Conservation (phyloP, 179 eudicot species). For the Patellifolia procumbens region DNA sequence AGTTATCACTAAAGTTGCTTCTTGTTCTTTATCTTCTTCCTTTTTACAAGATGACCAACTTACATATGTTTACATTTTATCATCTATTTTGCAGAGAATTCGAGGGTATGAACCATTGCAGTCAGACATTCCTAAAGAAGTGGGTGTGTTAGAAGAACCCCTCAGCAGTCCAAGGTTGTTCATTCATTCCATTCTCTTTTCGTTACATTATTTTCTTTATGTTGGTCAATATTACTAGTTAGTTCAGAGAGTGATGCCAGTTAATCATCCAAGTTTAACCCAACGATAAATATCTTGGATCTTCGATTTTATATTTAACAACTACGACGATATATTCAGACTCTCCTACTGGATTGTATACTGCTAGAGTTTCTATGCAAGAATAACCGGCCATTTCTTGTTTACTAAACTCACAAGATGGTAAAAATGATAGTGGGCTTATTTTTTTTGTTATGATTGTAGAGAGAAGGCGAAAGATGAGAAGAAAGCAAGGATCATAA, state of each 20-base stretch:
- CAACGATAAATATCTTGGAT: too few species aligned
- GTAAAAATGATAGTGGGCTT: neutral
- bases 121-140: conserved; percentile 12
- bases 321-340: too few species aligned
- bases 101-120: conserved; percentile 30
- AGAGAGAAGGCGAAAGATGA: conserved; percentile 30
- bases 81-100: conserved; percentile 31
- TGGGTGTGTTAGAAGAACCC: neutral
- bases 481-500: conserved; percentile 28
- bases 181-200: neutral
- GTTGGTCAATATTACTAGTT: too few species aligned
- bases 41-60: neutral
- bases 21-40: neutral
- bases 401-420: neutral
- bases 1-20: conserved; percentile 17
- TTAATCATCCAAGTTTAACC: too few species aligned
- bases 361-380: too few species aligned
- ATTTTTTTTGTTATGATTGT: conserved; percentile 4
- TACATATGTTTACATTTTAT: neutral
- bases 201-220: too few species aligned
- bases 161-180: conserved; percentile 19
- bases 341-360: too few species aligned
- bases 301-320: too few species aligned
- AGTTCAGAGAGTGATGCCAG: too few species aligned
- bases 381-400: neutral